A percentile compares a stretch with the other conserved stretches of the same genome.
Evolutionary conservation across 2,329 filamentous ascomycete genomes (phyloP).

Genomic region (Daldinia eschscholtzii): DNA sequence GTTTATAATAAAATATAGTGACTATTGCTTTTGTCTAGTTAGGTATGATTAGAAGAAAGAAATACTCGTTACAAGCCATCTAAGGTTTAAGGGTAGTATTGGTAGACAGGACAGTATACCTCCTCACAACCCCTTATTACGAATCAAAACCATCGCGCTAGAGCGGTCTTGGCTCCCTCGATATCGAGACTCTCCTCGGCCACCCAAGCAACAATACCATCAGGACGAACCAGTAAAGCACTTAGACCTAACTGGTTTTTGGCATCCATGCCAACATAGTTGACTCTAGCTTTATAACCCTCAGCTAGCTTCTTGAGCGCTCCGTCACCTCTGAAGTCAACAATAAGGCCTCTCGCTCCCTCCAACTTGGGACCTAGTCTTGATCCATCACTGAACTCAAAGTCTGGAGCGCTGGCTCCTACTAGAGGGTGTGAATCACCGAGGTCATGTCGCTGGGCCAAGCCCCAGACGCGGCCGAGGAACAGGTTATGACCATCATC

Average conservation of each 20-base stretch:
- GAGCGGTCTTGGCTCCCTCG: slow-evolving; percentile 33
- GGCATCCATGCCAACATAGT: slow-evolving; percentile 41
- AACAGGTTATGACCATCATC: slow-evolving; percentile 50
- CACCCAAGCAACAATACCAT: slow-evolving; percentile 54
- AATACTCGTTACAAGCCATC: not conserved
- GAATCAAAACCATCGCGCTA: slow-evolving; percentile 40
- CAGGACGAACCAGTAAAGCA: slow-evolving; percentile 51
- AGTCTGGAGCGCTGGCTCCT: slow-evolving; percentile 55
- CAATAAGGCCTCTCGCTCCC: slow-evolving; percentile 48
- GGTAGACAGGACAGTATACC: not conserved
- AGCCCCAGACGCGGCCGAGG: slow-evolving; percentile 53
- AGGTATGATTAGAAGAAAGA: not conserved
- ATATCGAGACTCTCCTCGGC: slow-evolving; percentile 42
- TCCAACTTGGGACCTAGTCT: slow-evolving; percentile 52
- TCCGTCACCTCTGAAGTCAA: slow-evolving; percentile 46
- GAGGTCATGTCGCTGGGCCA: slow-evolving; percentile 52
- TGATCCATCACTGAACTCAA: slow-evolving; percentile 49
- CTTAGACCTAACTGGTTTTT: slow-evolving; percentile 47
- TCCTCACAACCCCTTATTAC: not conserved
- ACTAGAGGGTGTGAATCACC: slow-evolving; percentile 50
- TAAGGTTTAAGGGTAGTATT: not conserved
- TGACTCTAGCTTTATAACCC: slow-evolving; percentile 35
- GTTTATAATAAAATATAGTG: too few species aligned
- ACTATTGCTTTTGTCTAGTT: too few species aligned
- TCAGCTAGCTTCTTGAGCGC: slow-evolving; percentile 31